These are phyloP conservation scores for Mimosa pudica DNA, from an alignment of 306 rosid genomes.

Conservation along the genomic window DNA sequence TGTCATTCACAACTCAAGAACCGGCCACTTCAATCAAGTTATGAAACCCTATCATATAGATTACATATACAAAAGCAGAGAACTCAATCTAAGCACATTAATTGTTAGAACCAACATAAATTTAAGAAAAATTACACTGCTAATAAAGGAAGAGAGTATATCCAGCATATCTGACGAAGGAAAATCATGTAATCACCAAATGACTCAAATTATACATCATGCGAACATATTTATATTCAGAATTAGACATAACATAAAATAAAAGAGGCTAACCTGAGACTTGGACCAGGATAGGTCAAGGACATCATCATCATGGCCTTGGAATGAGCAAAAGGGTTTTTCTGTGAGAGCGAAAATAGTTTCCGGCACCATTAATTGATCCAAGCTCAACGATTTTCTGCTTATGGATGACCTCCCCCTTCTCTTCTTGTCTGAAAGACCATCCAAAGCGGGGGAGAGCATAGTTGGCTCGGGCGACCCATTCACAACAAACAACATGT, in stretches of 20 bases:
- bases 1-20: conserved; percentile 15
- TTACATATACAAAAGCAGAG: background rate
- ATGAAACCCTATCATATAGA: background rate
- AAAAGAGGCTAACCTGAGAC: conserved; percentile 70
- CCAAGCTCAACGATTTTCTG: conserved; percentile 73
- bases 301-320: conserved; percentile 78
- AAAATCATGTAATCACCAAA: background rate
- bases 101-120: background rate
- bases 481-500: conserved; percentile 58
- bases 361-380: conserved; percentile 64
- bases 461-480: conserved; percentile 74
- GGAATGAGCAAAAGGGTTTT: conserved; percentile 70
- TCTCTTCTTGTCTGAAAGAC: conserved; percentile 60
- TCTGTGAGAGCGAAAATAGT: conserved; percentile 71
- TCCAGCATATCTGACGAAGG: background rate
- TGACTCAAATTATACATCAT: conserved; percentile 4
- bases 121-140: background rate
- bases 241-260: conserved; percentile 21
- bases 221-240: conserved; percentile 17
- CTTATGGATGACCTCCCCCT: conserved; percentile 76
- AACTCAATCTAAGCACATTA: background rate
- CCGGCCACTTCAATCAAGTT: background rate
- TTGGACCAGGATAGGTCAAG: conserved; percentile 97
- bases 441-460: conserved; percentile 52
- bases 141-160: background rate